phyloP scores from a whole-genome alignment of 2,329 filamentous ascomycete genomes.

The Botrytis byssoidea region DNA sequence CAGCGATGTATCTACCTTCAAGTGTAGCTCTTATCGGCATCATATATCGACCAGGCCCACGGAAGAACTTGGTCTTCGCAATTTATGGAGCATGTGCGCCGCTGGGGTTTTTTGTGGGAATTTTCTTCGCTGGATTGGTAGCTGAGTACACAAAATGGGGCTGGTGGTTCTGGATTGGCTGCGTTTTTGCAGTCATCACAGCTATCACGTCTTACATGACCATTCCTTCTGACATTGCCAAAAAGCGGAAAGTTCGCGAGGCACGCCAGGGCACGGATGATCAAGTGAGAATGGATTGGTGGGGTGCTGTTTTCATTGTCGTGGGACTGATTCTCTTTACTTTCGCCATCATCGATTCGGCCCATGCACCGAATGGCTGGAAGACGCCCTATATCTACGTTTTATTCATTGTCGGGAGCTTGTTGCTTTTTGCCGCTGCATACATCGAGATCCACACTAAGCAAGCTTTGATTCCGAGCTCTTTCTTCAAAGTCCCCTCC shows the following conservation, averaged over 20 bases:
- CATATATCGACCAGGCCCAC: constrained; percentile 63
- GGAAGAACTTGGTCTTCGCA: constrained; percentile 63
- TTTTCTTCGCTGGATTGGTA: constrained; percentile 62
- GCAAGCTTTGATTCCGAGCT: constrained; percentile 66
- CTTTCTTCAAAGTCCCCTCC: constrained; percentile 66
- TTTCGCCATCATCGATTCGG: constrained; percentile 72
- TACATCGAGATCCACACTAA: constrained; percentile 69
- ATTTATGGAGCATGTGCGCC: constrained; percentile 57
- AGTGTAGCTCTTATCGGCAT: constrained; percentile 65
- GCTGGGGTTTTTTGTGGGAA: constrained; percentile 58
- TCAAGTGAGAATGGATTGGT: constrained; percentile 66
- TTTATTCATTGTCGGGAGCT: constrained; percentile 60
- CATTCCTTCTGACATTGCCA: constrained; percentile 49
- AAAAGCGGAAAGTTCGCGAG: constrained; percentile 35
- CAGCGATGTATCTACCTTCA: constrained; percentile 68
- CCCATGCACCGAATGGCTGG: constrained; percentile 68
- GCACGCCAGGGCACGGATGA: constrained; percentile 14
- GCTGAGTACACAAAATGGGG: constrained; percentile 59
- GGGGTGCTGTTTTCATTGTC: constrained; percentile 59
- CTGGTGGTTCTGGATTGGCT: constrained; percentile 69
- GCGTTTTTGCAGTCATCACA: constrained; percentile 50
- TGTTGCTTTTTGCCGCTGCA: constrained; percentile 58
- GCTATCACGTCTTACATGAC: constrained; percentile 47
- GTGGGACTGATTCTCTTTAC: constrained; percentile 67
- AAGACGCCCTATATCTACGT: constrained; percentile 69